phyloP scores from a whole-genome alignment of 768 basidiomycete species.

The Scleroderma bovista region DNA sequence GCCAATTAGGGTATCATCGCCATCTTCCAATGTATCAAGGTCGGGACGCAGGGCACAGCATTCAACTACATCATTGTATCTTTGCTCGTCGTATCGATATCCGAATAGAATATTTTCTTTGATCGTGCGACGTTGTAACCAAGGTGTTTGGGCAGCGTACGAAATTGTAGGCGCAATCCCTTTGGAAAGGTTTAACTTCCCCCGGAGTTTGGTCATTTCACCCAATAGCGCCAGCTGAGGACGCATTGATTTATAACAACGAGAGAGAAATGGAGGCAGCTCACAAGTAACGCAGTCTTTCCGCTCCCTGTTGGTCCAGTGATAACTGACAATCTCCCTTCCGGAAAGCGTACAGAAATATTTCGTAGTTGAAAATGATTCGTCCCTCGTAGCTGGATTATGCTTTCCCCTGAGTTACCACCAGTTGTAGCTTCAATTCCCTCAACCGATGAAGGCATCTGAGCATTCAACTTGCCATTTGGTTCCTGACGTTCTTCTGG shows the following conservation, averaged over 20 bases:
- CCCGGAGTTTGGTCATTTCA: conserved; percentile 54
- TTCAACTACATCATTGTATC: conserved; percentile 37
- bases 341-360: conserved; percentile 65
- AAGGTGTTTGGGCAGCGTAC: conserved; percentile 47
- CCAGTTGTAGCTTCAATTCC: background rate
- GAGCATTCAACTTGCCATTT: background rate
- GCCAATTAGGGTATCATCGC: conserved; percentile 24
- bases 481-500: background rate
- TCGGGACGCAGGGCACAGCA: conserved; percentile 45
- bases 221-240: conserved; percentile 63
- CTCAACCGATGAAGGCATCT: background rate
- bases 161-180: conserved; percentile 42
- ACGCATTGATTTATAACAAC: background rate
- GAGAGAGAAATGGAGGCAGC: conserved; percentile 11
- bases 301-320: conserved; percentile 80
- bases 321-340: conserved; percentile 63
- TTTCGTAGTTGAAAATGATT: conserved; percentile 63
- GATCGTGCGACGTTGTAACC: conserved; percentile 43
- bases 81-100: conserved; percentile 33
- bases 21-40: conserved; percentile 40
- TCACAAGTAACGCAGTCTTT: conserved; percentile 71
- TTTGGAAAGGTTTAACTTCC: conserved; percentile 59
- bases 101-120: conserved; percentile 62
- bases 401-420: background rate
- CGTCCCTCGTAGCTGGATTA: conserved; percentile 21